Conservation (phyloP, 768 basidiomycete genomes). For the Sistotremastrum suecicum region DNA sequence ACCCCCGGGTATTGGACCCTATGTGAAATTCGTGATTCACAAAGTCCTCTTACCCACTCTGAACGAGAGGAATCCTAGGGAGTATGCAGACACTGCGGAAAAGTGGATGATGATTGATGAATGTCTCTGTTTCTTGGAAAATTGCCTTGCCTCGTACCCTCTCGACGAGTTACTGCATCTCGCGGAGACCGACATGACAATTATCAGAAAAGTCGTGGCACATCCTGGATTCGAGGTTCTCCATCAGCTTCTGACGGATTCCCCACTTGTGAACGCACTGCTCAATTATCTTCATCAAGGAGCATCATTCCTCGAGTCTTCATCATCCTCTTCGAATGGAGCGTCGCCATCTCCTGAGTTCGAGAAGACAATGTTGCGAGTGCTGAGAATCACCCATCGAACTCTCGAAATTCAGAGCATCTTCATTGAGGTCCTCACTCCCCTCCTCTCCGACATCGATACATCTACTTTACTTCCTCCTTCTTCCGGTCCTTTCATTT, state of each 20-base stretch:
- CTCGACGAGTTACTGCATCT: slow-evolving; percentile 54
- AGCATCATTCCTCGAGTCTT: background rate
- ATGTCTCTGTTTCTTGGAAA: slow-evolving; percentile 75
- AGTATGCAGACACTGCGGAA: slow-evolving; percentile 62
- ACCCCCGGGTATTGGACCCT: slow-evolving; percentile 67
- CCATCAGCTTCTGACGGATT: slow-evolving; percentile 59
- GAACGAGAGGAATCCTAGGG: slow-evolving; percentile 24
- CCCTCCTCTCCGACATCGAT: slow-evolving; percentile 55
- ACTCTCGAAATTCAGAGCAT: slow-evolving; percentile 77
- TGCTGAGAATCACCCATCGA: slow-evolving; percentile 69
- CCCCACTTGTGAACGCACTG: slow-evolving; percentile 57
- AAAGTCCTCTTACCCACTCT: slow-evolving; percentile 63
- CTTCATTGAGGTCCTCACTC: slow-evolving; percentile 80
- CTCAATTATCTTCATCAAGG: slow-evolving; percentile 35
- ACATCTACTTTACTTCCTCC: slow-evolving; percentile 22
- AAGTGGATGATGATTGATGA: slow-evolving; percentile 80
- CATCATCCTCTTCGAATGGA: slow-evolving; percentile 1
- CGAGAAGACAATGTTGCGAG: slow-evolving; percentile 60
- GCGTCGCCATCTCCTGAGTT: slow-evolving; percentile 41
- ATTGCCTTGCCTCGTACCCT: slow-evolving; percentile 68
- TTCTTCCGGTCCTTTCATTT: slow-evolving; percentile 43
- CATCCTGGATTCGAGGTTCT: slow-evolving; percentile 87
- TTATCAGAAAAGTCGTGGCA: slow-evolving; percentile 38
- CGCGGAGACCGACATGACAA: slow-evolving; percentile 37
- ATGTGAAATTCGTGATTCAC: slow-evolving; percentile 77